Conservation (phyloP, 169 alveolate genomes). For the Eimeria praecox region DNA sequence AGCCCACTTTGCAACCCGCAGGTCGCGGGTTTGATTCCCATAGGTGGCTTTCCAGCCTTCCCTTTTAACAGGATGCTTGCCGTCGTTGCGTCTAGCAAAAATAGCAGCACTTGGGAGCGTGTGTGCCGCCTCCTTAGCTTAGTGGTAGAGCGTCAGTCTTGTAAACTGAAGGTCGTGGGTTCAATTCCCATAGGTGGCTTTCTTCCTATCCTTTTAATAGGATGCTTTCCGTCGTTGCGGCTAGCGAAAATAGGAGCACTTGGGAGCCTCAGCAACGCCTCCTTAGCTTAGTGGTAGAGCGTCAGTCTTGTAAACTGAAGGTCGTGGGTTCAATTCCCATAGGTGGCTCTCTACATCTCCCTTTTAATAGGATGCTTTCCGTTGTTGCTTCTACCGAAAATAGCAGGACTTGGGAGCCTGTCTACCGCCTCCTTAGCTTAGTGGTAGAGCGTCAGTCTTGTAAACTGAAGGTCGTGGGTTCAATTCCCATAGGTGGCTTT, state of each 20-base stretch:
- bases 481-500: constrained; percentile 83
- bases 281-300: constrained; percentile 83
- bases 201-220: too few relatives aligned
- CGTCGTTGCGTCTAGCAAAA: too few relatives aligned
- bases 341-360: too few relatives aligned
- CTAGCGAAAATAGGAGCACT: too few relatives aligned
- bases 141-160: constrained; percentile 83
- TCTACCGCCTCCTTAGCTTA: constrained; percentile 56
- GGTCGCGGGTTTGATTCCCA: constrained; percentile 84
- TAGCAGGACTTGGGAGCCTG: too few relatives aligned
- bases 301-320: constrained; percentile 83
- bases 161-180: constrained; percentile 84
- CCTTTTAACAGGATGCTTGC: not conserved
- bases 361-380: too few relatives aligned
- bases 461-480: constrained; percentile 84
- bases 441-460: constrained; percentile 83
- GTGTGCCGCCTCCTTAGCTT: constrained; percentile 74
- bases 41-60: constrained; percentile 64
- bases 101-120: too few relatives aligned
- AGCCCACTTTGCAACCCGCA: constrained; percentile 80
- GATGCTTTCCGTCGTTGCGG: too few relatives aligned
- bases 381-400: too few relatives aligned
- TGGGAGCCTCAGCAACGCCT: too few relatives aligned
- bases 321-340: constrained; percentile 84
- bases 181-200: constrained; percentile 83